These are phyloP conservation scores for Pseudisothecium myosuroides DNA, from an alignment of 225 moss, liverwort and hornwort species.

Conservation along the genomic window DNA sequence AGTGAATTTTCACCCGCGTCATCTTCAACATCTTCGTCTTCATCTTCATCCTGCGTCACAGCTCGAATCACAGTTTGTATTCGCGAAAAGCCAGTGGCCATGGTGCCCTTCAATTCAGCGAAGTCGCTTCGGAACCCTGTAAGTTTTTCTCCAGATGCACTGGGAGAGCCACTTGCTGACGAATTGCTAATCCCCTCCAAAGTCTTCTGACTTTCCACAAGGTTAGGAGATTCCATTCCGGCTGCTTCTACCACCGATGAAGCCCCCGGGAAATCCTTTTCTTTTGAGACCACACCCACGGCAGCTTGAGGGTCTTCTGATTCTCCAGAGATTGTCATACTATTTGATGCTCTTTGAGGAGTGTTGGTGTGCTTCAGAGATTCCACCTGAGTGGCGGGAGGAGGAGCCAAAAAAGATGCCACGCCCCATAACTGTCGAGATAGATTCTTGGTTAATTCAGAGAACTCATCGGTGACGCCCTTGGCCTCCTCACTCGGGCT, in stretches of 20 bases:
- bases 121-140: conserved; percentile 86
- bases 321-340: background rate
- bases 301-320: conserved; percentile 1
- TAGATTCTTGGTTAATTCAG: conserved; percentile 71
- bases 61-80: conserved; percentile 72
- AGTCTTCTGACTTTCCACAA: background rate
- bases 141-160: conserved; percentile 41
- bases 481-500: conserved; percentile 29
- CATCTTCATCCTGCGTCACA: conserved; percentile 62
- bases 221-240: background rate
- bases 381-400: conserved; percentile 14
- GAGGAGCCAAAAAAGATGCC: conserved; percentile 86
- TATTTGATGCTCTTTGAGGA: background rate
- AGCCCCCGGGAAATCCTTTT: background rate
- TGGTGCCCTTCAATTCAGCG: conserved; percentile 76
- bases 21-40: conserved; percentile 25
- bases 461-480: conserved; percentile 76
- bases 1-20: conserved; percentile 3
- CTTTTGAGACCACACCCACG: background rate
- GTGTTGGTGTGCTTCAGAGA: background rate
- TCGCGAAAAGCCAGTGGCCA: conserved; percentile 80
- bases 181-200: background rate
- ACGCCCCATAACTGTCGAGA: conserved; percentile 88
- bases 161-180: conserved; percentile 24
- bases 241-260: background rate